Evolutionary conservation across 805 yeast genomes (phyloP).

Genomic region (Teunomyces funiuensis): DNA sequence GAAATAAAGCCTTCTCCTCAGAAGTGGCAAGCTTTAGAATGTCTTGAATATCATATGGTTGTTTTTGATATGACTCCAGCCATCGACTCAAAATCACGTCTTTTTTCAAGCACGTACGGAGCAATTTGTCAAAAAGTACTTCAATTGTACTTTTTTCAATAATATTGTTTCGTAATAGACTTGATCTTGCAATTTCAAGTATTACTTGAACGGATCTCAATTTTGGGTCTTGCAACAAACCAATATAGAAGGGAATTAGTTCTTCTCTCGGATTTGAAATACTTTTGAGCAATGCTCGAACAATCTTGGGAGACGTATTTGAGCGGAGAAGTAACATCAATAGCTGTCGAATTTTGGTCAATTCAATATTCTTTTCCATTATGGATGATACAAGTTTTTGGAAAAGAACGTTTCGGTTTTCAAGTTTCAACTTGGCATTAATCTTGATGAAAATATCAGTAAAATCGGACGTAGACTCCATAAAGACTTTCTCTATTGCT

Average conservation of each 20-base stretch:
- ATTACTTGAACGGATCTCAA: conserved; percentile 8
- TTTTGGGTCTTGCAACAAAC: conserved; percentile 1
- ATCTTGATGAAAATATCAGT: not conserved
- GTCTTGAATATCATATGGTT: conserved; percentile 14
- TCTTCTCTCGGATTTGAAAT: not conserved
- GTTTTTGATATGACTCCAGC: not conserved
- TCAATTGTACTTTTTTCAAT: conserved; percentile 10
- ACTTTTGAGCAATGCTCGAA: not conserved
- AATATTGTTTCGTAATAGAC: conserved; percentile 12
- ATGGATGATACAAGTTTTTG: not conserved
- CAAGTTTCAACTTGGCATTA: not conserved
- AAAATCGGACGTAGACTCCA: conserved; percentile 1
- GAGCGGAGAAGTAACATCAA: not conserved
- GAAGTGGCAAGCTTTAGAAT: conserved; percentile 13
- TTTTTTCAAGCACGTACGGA: conserved; percentile 13
- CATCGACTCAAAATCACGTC: conserved; percentile 7
- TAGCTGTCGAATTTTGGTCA: not conserved
- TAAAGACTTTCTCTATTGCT: conserved; percentile 1
- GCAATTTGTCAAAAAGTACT: conserved; percentile 12
- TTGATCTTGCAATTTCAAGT: conserved; percentile 11
- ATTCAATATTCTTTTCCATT: not conserved
- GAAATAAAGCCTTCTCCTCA: conserved; percentile 23
- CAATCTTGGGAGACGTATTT: not conserved
- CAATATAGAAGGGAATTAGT: conserved; percentile 1
- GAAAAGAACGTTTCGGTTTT: not conserved